A percentile compares a stretch with the other conserved stretches of the same genome.
These are phyloP conservation scores for Albifimbria verrucaria DNA, from an alignment of 2,329 filamentous ascomycete genomes.

Conservation along the genomic window DNA sequence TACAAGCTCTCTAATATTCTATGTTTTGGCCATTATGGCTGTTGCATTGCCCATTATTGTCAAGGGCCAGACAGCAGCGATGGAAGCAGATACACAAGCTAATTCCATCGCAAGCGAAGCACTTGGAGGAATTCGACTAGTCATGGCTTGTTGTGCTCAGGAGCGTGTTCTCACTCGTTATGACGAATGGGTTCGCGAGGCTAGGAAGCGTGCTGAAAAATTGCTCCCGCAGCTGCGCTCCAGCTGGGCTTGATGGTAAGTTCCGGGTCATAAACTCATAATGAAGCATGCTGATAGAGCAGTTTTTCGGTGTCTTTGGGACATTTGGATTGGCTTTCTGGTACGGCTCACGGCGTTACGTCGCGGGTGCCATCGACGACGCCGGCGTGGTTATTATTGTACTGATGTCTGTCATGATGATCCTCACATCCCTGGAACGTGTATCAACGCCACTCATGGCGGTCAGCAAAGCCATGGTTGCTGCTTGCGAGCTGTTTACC, in stretches of 20 bases:
- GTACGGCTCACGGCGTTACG: constrained; percentile 37
- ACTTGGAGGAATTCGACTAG: constrained; percentile 36
- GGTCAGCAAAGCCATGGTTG: constrained; percentile 23
- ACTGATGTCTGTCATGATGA: constrained; percentile 35
- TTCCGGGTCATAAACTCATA: neutral
- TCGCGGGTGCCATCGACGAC: constrained; percentile 26
- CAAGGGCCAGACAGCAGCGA: constrained; percentile 15
- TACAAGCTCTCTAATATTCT: constrained; percentile 43
- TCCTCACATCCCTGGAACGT: constrained; percentile 29
- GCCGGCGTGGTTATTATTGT: constrained; percentile 35
- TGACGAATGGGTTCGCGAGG: constrained; percentile 32
- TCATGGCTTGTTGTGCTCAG: constrained; percentile 43
- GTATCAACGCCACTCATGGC: constrained; percentile 38
- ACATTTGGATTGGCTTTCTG: constrained; percentile 40
- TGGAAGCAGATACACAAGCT: constrained; percentile 27
- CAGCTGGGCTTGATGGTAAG: constrained; percentile 11
- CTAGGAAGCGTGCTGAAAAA: constrained; percentile 31
- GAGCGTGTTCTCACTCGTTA: constrained; percentile 32
- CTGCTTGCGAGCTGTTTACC: constrained; percentile 24
- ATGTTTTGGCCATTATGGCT: constrained; percentile 29
- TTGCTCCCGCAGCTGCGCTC: constrained; percentile 16
- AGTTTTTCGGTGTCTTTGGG: constrained; percentile 29
- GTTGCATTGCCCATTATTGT: constrained; percentile 20
- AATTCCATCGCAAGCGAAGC: constrained; percentile 41
- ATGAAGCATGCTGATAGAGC: neutral